Evolutionary conservation across 23 red algal genomes (phyloP).

Genomic region (Gracilaria vermiculophylla): DNA sequence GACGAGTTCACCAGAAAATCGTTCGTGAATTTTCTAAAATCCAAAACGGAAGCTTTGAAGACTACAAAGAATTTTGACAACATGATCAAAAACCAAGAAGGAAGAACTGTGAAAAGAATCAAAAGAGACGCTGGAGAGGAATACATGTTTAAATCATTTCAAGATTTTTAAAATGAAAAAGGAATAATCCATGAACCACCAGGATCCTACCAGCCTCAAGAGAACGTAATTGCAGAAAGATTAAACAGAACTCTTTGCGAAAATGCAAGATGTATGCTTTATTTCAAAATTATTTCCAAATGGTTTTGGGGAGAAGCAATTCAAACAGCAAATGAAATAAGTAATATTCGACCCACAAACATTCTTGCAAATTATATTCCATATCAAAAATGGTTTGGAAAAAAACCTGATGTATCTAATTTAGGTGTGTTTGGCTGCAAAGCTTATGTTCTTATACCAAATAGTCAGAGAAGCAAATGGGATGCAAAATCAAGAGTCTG

Average conservation of each 20-base stretch:
- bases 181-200: slow-evolving; percentile 7
- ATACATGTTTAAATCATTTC: neutral
- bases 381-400: neutral
- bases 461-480: neutral
- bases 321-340: neutral
- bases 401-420: neutral
- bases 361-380: neutral
- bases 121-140: slow-evolving; percentile 15
- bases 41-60: neutral
- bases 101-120: neutral
- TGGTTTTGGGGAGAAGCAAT: slow-evolving; percentile 20
- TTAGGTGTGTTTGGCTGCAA: slow-evolving; percentile 1
- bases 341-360: neutral
- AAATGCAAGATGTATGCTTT: neutral
- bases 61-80: neutral
- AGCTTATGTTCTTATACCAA: slow-evolving; percentile 16
- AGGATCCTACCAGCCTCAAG: slow-evolving; percentile 15
- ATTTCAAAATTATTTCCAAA: neutral
- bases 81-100: slow-evolving; percentile 3
- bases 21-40: neutral
- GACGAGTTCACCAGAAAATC: neutral
- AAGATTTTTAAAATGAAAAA: neutral
- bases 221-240: slow-evolving; percentile 39
- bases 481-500: neutral
- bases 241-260: neutral